Conservation (phyloP, 352 stramenopile species). For the Phytophthora cactorum region DNA sequence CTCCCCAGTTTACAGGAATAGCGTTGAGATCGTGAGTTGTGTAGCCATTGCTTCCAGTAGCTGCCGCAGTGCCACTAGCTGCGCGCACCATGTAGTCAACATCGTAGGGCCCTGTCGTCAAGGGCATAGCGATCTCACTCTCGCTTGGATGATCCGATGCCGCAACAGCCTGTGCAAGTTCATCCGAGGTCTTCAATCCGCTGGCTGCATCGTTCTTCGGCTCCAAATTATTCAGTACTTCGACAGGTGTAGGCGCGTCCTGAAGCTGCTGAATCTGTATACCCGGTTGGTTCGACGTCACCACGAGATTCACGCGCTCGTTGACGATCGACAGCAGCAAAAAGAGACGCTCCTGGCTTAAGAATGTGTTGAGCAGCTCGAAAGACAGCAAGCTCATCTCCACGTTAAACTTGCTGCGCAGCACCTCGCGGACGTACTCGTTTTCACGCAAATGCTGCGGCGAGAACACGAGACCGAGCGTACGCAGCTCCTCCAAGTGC, state of each 20-base stretch:
- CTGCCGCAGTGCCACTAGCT: constrained; percentile 36
- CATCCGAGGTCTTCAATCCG: constrained; percentile 60
- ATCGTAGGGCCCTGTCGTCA: constrained; percentile 73
- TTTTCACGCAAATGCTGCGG: constrained; percentile 68
- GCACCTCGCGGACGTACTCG: constrained; percentile 80
- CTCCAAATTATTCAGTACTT: constrained; percentile 53
- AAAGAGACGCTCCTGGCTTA: constrained; percentile 82
- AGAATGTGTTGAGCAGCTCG: constrained; percentile 80
- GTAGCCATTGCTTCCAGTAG: constrained; percentile 36
- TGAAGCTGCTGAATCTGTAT: constrained; percentile 74
- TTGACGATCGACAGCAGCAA: constrained; percentile 81
- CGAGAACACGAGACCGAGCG: constrained; percentile 67
- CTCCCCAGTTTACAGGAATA: constrained; percentile 74
- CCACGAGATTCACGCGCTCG: constrained; percentile 75
- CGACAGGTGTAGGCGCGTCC: constrained; percentile 28
- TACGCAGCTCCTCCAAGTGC: constrained; percentile 74
- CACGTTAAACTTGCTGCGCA: constrained; percentile 87
- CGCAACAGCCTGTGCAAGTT: constrained; percentile 61
- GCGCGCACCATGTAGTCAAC: constrained; percentile 75
- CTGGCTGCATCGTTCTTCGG: constrained; percentile 37
- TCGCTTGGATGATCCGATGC: constrained; percentile 62
- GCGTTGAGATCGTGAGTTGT: constrained; percentile 75
- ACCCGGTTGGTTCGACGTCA: constrained; percentile 74
- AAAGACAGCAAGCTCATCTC: constrained; percentile 86
- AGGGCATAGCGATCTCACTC: constrained; percentile 66